Conservation (phyloP, 257 asterid genomes). For the Knoxia roxburghii region DNA sequence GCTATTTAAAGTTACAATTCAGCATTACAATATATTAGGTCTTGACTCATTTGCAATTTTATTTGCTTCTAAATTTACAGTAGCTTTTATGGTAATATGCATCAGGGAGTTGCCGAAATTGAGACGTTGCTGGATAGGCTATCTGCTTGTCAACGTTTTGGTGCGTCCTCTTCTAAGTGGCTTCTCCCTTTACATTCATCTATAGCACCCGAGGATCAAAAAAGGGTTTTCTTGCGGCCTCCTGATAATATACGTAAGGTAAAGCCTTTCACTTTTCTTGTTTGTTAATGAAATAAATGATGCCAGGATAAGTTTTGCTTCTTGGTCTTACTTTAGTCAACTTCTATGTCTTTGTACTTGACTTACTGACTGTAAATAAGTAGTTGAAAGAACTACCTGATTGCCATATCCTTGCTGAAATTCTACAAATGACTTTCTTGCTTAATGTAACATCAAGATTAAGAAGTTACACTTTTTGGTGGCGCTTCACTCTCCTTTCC, state of each 20-base stretch:
- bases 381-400: background rate
- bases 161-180: constrained; percentile 86
- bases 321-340: background rate
- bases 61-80: background rate
- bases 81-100: background rate
- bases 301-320: background rate
- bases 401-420: no score
- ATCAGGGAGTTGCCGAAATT: constrained; percentile 94
- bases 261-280: constrained; percentile 7
- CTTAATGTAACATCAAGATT: background rate
- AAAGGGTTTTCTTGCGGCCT: constrained; percentile 80
- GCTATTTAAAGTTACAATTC: background rate
- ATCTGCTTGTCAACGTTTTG: constrained; percentile 65
- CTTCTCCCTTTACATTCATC: constrained; percentile 95
- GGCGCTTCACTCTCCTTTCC: background rate
- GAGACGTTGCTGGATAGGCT: constrained; percentile 68
- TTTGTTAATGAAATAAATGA: background rate
- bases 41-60: background rate
- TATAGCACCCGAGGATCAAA: constrained; percentile 86
- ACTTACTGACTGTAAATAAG: background rate
- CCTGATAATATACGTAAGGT: constrained; percentile 91
- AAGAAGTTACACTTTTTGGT: background rate
- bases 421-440: background rate
- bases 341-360: background rate
- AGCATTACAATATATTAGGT: background rate